Evolutionary conservation across 1,139 yeast species (phyloP), one percentile per base, ranked within the genome.

Genomic region (Candida sp.): DNA sequence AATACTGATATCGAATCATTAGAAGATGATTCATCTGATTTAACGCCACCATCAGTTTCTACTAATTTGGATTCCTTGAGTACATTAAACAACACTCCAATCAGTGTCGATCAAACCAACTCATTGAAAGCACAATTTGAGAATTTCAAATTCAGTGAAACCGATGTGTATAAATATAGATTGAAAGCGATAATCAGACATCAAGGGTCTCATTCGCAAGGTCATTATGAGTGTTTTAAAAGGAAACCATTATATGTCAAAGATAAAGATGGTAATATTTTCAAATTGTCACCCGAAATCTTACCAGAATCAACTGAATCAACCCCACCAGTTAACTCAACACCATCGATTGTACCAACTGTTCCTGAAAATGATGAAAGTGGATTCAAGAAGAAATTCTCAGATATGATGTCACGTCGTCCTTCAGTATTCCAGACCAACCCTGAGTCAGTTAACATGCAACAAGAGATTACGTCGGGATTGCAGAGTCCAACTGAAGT

Each of bases 151-250:
- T 73, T 73, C 56, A 69, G 64, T 51, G 77, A 72, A 4, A 70
- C 70, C 48, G 76, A 73, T 46, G 55, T 61, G 22, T 76, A 75
- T 51, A 74, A 66, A 38, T 90, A 88, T 60, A 70, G 70, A 47
- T 70, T 93, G 33, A 77, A 76, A 50, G 87, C 97, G 1, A 70
- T 89, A 52, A 82, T 93, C 22, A 76, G 89, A 48, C 99, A 93
- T 58, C 81, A 83, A 42, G 99, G 98, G 0, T 82, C 95, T 1
- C 98, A 93, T 62, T 77, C 85, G 19, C 81, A 84, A 39, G 99
- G 98, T 0, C 99, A 93, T 59, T 93, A 87, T 56, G 95, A 87
- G 55, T 84, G 93, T 52, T 87, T 80, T 59, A 81, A 82, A 50
- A 77, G 76, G 39, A 87, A 87, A 56, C 91, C 93, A 2, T 62